Evolutionary conservation across 192 early-diverging fungal species (phyloP).

Genomic region (Coemansia javaensis): DNA sequence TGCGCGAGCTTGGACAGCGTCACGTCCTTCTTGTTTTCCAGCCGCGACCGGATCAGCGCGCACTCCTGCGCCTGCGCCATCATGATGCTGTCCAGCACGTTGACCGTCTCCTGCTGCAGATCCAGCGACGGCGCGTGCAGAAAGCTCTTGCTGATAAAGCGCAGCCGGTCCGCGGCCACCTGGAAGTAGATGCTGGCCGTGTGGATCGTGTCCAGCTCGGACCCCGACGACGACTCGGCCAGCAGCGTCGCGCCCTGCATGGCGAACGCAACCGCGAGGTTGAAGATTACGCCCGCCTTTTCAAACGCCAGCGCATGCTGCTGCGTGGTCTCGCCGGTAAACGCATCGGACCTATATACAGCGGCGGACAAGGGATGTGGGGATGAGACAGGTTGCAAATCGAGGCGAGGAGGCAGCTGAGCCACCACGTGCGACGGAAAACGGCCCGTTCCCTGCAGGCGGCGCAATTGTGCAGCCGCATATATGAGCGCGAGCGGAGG

Average conservation of each 20-base stretch:
- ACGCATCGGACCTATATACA: conserved; percentile 73
- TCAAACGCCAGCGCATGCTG: conserved; percentile 96
- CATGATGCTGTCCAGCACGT: conserved; percentile 79
- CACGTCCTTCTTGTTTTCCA: conserved; percentile 83
- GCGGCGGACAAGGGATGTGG: no score
- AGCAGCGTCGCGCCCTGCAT: conserved; percentile 42
- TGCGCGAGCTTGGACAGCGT: conserved; percentile 88
- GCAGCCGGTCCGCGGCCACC: conserved; percentile 87
- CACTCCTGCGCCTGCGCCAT: conserved; percentile 94
- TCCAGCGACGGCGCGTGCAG: conserved; percentile 92
- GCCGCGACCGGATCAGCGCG: conserved; percentile 76
- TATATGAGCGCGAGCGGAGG: no score
- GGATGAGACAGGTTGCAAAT: no score
- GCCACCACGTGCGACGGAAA: no score
- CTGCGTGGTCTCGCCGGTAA: conserved; percentile 67
- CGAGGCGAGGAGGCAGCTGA: no score
- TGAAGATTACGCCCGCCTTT: conserved; percentile 94
- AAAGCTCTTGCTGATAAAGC: conserved; percentile 98
- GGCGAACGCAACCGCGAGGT: conserved; percentile 78
- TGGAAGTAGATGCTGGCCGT: conserved; percentile 88
- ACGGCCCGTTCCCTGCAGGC: no score
- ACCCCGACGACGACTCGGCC: conserved; percentile 48
- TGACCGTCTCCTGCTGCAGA: conserved; percentile 84
- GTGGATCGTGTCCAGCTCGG: conserved; percentile 60
- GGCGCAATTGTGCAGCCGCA: no score